Evolutionary conservation across 306 rosid species (phyloP).

Genomic region (Vicia sativa): DNA sequence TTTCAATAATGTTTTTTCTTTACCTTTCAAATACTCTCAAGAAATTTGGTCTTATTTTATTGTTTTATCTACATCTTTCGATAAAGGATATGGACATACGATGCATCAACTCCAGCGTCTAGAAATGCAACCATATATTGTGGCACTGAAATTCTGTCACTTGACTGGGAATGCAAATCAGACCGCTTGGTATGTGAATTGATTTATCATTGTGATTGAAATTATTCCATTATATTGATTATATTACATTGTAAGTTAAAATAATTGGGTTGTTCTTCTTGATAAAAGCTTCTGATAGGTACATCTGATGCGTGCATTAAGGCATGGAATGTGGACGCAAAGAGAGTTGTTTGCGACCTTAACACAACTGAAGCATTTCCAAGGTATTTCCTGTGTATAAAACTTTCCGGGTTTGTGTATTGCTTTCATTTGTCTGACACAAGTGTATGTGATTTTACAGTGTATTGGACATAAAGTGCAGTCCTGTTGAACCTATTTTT

Average conservation of each 20-base stretch:
- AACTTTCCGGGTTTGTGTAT: conserved; percentile 26
- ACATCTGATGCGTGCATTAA: conserved; percentile 91
- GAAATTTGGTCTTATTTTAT: conserved; percentile 35
- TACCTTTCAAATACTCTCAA: conserved; percentile 26
- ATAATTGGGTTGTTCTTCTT: conserved; percentile 45
- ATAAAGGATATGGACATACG: conserved; percentile 94
- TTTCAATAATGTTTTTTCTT: conserved; percentile 20
- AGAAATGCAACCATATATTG: conserved; percentile 98
- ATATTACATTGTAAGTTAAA: conserved; percentile 35
- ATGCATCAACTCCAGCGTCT: conserved; percentile 81
- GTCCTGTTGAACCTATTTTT: conserved; percentile 93
- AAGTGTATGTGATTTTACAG: conserved; percentile 49
- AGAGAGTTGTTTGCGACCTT: conserved; percentile 97
- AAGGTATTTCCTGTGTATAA: conserved; percentile 53
- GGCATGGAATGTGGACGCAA: conserved; percentile 98
- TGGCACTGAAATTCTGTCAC: conserved; percentile 87
- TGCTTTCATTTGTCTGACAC: conserved; percentile 26
- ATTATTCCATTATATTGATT: conserved; percentile 13
- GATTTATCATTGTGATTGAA: conserved; percentile 23
- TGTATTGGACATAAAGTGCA: conserved; percentile 93
- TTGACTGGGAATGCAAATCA: conserved; percentile 98
- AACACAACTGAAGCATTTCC: conserved; percentile 81
- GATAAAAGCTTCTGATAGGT: conserved; percentile 91
- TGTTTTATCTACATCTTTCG: conserved; percentile 29
- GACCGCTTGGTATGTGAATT: conserved; percentile 83